Percentiles rank a stretch among this genome's conserved stretches.
Conservation (phyloP, 2,329 filamentous ascomycete species). For the Fusarium newnesense region DNA sequence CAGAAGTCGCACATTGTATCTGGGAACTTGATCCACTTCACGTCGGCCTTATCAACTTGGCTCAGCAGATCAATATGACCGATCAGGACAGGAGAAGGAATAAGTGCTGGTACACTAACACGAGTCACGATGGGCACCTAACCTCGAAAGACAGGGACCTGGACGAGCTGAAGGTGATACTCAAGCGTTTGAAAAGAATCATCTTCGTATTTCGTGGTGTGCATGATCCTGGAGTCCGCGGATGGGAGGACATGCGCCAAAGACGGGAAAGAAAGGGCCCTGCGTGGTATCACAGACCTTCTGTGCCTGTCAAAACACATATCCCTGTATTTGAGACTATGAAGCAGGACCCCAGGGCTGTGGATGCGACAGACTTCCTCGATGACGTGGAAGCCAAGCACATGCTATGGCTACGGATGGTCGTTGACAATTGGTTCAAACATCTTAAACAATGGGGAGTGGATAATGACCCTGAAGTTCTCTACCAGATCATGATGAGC, state of each 20-base stretch:
- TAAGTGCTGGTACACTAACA: no score
- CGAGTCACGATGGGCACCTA: no score
- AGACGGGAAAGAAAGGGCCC: no score
- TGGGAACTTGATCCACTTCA: neutral
- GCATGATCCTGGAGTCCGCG: neutral
- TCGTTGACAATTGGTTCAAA: neutral
- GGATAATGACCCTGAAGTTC: neutral
- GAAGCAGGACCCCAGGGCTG: neutral
- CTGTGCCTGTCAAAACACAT: neutral
- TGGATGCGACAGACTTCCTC: neutral
- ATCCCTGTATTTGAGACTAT: neutral
- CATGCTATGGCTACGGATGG: rapidly evolving
- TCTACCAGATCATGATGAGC: neutral
- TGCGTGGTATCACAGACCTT: neutral
- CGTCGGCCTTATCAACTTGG: neutral
- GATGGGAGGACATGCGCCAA: rapidly evolving
- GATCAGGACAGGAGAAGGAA: no score
- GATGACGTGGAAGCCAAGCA: rapidly evolving
- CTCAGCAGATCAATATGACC: neutral
- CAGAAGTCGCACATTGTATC: neutral
- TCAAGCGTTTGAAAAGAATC: neutral
- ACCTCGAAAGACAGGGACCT: no score
- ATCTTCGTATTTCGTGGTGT: neutral
- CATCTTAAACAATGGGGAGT: neutral
- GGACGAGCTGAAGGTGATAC: neutral